These are phyloP conservation scores for Amylocarpus encephaloides DNA, from an alignment of 2,329 filamentous ascomycete genomes.

Conservation along the genomic window DNA sequence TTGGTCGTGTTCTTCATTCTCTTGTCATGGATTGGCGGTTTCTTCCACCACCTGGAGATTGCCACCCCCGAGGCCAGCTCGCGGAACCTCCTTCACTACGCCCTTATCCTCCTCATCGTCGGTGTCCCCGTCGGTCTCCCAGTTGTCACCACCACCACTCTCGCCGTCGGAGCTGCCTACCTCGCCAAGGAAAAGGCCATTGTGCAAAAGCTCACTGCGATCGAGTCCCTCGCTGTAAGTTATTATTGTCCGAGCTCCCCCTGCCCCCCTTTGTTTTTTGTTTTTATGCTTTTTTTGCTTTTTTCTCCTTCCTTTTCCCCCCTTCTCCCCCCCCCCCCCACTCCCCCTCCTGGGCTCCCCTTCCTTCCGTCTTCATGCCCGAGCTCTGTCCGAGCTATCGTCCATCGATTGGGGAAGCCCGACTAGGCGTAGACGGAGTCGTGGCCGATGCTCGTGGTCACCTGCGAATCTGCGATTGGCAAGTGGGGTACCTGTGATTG, in stretches of 20 bases:
- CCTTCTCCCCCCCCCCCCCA: no score
- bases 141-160: constrained; percentile 70
- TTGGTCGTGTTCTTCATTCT: constrained; percentile 75
- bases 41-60: constrained; percentile 65
- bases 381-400: no score
- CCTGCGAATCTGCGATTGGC: no score
- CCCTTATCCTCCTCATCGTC: constrained; percentile 66
- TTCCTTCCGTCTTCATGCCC: no score
- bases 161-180: constrained; percentile 72
- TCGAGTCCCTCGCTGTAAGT: constrained; percentile 59
- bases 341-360: no score
- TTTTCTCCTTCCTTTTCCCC: neutral
- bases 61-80: constrained; percentile 51
- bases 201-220: constrained; percentile 73
- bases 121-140: constrained; percentile 76
- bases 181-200: constrained; percentile 73
- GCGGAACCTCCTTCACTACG: constrained; percentile 61
- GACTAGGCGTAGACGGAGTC: no score
- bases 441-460: no score
- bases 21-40: constrained; percentile 69
- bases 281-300: neutral
- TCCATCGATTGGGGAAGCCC: no score
- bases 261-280: neutral
- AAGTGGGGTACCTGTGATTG: neutral
- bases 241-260: no score